Evolutionary conservation across 805 yeast genomes (phyloP), one percentile per base, ranked within the genome.

Genomic region (Suhomyces xylopsoci): DNA sequence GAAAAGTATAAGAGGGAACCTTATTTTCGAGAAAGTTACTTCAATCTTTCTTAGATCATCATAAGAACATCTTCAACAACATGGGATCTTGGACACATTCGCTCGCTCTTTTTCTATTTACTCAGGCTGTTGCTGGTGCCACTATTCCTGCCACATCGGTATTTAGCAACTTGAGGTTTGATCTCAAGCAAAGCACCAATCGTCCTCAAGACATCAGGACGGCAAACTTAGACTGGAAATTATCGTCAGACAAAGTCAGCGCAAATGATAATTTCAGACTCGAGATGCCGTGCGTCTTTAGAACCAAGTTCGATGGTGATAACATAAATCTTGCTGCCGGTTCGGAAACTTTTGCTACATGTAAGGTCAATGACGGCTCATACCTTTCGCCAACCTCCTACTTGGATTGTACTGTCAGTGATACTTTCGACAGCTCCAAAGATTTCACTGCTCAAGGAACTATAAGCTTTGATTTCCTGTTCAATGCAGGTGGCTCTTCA

Each of bases 251-350:
- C 5, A 17, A 34, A 36, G 34, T 47, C 10, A 2, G 36, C 47
- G 41, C 70, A 0, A 69, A 68, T 32, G 73, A 68, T 51, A 65
- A 68, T 5, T 68, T 68, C 38, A 51, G 58, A 10, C 60, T 68
- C 45, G 44, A 50, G 20, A 48, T 68, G 55, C 71, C 71, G 2
- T 60, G 68, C 43, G 63, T 58, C 4, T 60, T 52, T 51, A 43
- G 58, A 20, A 51, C 59, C 38, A 61, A 58, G 49, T 60, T 54
- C 51, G 43, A 43, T 5, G 52, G 53, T 5, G 22, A 28, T 6
- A 19, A 24, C 4, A 14, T 61, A 5, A n/a, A 44, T 10, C 50
- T 61, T 36, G 34, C 30, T n/a, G 61, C 63, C 7, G 54, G 47
- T 49, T 34, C 25, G 8, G 47, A 15, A 5, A 30, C 26, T 7